Conservation (phyloP, 2,329 filamentous ascomycete genomes). For the Dryadomyces quercivorus region DNA sequence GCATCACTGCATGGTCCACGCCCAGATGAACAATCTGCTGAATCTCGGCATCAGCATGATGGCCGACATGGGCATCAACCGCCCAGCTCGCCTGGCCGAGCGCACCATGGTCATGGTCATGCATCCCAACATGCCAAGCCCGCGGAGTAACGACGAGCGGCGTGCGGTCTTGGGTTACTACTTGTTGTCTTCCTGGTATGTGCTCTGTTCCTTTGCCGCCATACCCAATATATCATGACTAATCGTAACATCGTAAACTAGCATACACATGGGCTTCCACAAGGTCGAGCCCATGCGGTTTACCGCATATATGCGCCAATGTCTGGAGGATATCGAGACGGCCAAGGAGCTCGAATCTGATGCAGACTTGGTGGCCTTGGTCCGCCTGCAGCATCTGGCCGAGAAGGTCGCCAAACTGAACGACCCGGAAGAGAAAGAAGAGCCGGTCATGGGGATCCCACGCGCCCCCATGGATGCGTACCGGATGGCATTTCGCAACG, state of each 20-base stretch:
- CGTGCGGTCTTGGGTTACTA: conserved; percentile 40
- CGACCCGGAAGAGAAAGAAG: conserved; percentile 19
- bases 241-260: too few species aligned
- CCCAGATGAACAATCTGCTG: conserved; percentile 38
- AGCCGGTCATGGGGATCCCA: conserved; percentile 22
- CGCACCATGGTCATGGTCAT: conserved; percentile 29
- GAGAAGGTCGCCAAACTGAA: conserved; percentile 35
- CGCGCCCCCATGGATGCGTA: conserved; percentile 31
- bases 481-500: conserved; percentile 30
- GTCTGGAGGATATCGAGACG: conserved; percentile 31
- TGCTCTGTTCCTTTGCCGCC: neutral
- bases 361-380: conserved; percentile 29
- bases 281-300: conserved; percentile 37
- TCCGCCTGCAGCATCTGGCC: conserved; percentile 36
- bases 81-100: conserved; percentile 27
- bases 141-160: conserved; percentile 37
- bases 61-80: conserved; percentile 33
- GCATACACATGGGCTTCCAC: conserved; percentile 28
- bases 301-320: conserved; percentile 38
- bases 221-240: neutral
- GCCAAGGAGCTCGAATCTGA: conserved; percentile 34
- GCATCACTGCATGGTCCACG: conserved; percentile 40
- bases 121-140: conserved; percentile 23
- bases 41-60: conserved; percentile 34
- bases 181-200: conserved; percentile 41